A percentile compares a stretch with the other conserved stretches of the same genome.
Conservation (phyloP, 805 yeast genomes). For the Cyberlindnera meyerae region DNA sequence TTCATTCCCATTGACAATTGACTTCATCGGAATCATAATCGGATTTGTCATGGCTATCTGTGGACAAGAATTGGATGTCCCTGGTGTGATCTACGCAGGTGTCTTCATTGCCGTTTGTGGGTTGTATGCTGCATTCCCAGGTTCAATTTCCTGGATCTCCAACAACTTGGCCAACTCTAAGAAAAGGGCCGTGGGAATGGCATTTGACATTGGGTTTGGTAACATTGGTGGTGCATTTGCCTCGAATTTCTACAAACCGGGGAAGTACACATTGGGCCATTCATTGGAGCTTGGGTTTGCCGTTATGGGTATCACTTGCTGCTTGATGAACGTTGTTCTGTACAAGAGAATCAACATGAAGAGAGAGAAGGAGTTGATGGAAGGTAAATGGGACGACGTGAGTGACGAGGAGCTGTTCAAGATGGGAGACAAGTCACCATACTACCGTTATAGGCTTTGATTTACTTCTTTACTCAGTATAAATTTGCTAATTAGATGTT, state of each 20-base stretch:
- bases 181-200: slow-evolving; percentile 34
- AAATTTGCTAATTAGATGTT: no score
- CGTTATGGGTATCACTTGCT: slow-evolving; percentile 27
- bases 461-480: no score
- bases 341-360: slow-evolving; percentile 25
- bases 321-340: slow-evolving; percentile 17
- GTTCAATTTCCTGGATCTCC: slow-evolving; percentile 31
- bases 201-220: slow-evolving; percentile 34
- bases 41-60: slow-evolving; percentile 32
- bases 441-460: slow-evolving; percentile 29
- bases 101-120: slow-evolving; percentile 28
- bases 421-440: slow-evolving; percentile 41
- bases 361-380: slow-evolving; percentile 23
- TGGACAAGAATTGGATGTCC: slow-evolving; percentile 22
- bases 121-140: slow-evolving; percentile 30
- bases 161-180: slow-evolving; percentile 32
- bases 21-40: slow-evolving; percentile 27
- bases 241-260: slow-evolving; percentile 31
- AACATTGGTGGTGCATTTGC: slow-evolving; percentile 33
- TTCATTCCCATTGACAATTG: slow-evolving; percentile 28
- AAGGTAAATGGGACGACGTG: slow-evolving; percentile 29
- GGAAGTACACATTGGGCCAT: slow-evolving; percentile 29
- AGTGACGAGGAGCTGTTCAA: slow-evolving; percentile 28
- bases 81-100: slow-evolving; percentile 30
- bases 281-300: slow-evolving; percentile 30